Evolutionary conservation across 1,284 basidiomycete genomes (phyloP), one percentile per base, ranked within the genome.

Genomic region (Xerocomus cyaneibrunnescens): DNA sequence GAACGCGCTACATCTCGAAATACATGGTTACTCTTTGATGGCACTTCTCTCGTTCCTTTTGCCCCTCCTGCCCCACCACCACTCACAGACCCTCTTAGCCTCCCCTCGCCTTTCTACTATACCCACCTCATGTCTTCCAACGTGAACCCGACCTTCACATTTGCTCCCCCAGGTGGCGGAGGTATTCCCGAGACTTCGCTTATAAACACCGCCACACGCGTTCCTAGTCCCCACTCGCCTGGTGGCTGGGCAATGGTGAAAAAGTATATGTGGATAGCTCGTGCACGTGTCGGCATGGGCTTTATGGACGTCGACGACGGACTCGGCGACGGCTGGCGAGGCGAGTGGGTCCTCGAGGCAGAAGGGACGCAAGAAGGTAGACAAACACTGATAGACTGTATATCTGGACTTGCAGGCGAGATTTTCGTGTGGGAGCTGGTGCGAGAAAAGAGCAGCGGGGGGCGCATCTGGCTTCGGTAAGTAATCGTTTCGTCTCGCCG

Each of bases 31-130:
- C 61, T 90, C 22, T 89, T 81, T 63, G 77, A 85, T 55, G 87
- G 87, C 6, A 59, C 73, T 17, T 66, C 66, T 21, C 78, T 89
- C 27, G 70, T 81, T 22, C 80, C 83, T 0, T 87, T 80, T 64
- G 71, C 67, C 28, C 81, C 80, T 2, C 77, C 78, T 6, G 71
- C 71, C 10, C 62, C 77, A 5, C 73, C 84, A 3, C 79, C 83
- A 3, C 65, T 87, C 17, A 61, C 70, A 19, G 78, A 82, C 50
- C 74, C 83, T 3, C 74, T 87, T 17, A 75, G 71, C 47, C 75
- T 89, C 3, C 85, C 86, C 0, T 82, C 85, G 0, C 87, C 87
- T 1, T 81, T 84, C 56, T 90, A 89, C 70, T 89, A 84, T 65
- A 68, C 75, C 16, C 85, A 89, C 63, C 78, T 89, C 62, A 72